Percentiles rank a stretch among this genome's conserved stretches.
Conservation (phyloP, 768 basidiomycete species). For the Tephrocybe sp. region DNA sequence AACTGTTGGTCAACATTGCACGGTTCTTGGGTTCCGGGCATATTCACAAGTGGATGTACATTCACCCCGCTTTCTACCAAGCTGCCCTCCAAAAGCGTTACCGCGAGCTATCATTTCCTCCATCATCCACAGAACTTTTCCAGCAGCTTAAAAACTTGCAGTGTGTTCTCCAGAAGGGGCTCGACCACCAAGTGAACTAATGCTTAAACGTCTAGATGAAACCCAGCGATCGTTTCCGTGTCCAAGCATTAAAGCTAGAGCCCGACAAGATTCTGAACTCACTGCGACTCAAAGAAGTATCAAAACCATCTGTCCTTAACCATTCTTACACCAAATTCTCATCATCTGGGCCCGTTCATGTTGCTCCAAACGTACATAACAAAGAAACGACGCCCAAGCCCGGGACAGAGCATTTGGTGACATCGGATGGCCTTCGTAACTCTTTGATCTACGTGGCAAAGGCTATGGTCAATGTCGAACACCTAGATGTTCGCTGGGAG, state of each 20-base stretch:
- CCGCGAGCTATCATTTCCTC: not conserved
- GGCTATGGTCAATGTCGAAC: not conserved
- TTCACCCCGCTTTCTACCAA: not conserved
- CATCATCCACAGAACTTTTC: not conserved
- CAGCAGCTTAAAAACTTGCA: not conserved
- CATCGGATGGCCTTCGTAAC: not conserved
- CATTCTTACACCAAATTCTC: not conserved
- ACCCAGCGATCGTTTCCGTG: not conserved
- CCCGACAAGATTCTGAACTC: conserved; percentile 1
- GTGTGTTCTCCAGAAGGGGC: not conserved
- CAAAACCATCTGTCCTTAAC: not conserved
- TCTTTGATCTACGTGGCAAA: not conserved
- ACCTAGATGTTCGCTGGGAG: not conserved
- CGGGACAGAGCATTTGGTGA: not conserved
- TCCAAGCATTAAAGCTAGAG: not conserved
- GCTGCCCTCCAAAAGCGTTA: not conserved
- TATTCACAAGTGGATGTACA: not conserved
- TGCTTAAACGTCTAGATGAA: not conserved
- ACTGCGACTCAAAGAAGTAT: not conserved
- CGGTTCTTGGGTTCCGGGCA: not conserved
- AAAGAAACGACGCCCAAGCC: not conserved
- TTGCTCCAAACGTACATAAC: not conserved
- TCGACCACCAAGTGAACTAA: not conserved
- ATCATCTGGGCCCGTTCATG: not conserved
- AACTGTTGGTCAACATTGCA: conserved; percentile 1